These are phyloP conservation scores for Eutypa lata DNA, from an alignment of 2,329 filamentous ascomycete genomes.

Conservation along the genomic window DNA sequence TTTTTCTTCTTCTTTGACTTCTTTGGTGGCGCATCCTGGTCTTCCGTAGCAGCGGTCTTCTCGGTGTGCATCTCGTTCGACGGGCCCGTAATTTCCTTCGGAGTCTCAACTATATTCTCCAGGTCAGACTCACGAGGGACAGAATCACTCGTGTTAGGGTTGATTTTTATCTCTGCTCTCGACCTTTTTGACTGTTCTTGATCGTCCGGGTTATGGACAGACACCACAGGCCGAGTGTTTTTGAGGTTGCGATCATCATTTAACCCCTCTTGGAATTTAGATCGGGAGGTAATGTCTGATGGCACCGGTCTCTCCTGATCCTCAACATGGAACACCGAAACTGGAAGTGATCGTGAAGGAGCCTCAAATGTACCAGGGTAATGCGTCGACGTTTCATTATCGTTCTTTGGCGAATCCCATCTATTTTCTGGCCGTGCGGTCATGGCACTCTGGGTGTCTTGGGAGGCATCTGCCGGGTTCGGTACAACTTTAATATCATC, in stretches of 20 bases:
- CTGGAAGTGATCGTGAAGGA: constrained; percentile 3
- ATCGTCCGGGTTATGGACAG: constrained; percentile 24
- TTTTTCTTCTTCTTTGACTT: constrained; percentile 35
- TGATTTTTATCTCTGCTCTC: constrained; percentile 30
- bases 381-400: constrained; percentile 4
- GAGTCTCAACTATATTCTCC: constrained; percentile 37
- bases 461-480: constrained; percentile 10
- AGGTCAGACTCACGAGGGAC: constrained; percentile 24
- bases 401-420: constrained; percentile 9
- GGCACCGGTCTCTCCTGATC: background rate
- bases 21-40: constrained; percentile 31
- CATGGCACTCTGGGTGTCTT: constrained; percentile 8
- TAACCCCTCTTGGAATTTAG: constrained; percentile 5
- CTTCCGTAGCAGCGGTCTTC: constrained; percentile 22
- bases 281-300: constrained; percentile 1
- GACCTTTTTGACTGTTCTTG: constrained; percentile 27
- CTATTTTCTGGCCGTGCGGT: constrained; percentile 4
- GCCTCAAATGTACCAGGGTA: constrained; percentile 3
- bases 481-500: constrained; percentile 6
- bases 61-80: constrained; percentile 27
- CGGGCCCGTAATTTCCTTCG: constrained; percentile 37
- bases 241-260: constrained; percentile 26
- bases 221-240: constrained; percentile 20
- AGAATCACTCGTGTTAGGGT: constrained; percentile 27
- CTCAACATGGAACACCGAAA: background rate